Base-by-base conservation (phyloP, 805 yeast genomes). In the Lipomyces spencermartinsiae region DNA sequence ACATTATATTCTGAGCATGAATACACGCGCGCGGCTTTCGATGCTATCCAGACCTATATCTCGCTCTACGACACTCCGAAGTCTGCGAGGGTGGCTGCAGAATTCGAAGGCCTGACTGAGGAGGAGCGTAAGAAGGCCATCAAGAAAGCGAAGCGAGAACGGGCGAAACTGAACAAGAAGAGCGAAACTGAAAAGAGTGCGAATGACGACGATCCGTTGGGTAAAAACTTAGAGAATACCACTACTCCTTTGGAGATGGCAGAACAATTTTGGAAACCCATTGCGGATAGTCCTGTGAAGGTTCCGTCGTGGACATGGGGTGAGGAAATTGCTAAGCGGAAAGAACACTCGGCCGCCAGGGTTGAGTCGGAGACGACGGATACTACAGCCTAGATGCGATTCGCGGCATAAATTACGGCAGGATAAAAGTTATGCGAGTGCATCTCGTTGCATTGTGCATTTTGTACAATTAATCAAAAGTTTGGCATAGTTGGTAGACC, bases 21-120 rank as follows among this genome's bases (percentile, higher is more conserved):
- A 22, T 84, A 90, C 62, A 92, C 86, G 75, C 81, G 85, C n/a
- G 85, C 95, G 64, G 91, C 91, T 67, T 78, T 80, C 58, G 96
- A 95, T 0, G 85, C 92, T 46, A 79, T 88, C 34, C 79, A 82
- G 22, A 77, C 91, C 49, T 86, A 88, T 72, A 80, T 89, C 61
- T 84, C 83, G 14, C 62, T 78, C 33, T 74, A 67, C 35, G 76
- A 78, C 39, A 60, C 61, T n/a, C 70, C 72, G 31, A 66, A 71
- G 43, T 67, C 63, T 0, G 70, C 62, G 39, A 55, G 53, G 61
- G 68, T 29, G 58, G 69, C 59, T 61, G 66, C 51, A 63, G 76
- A 71, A 35, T 53, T 68, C 14, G 78, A 74, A 33, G 78, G 76
- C 2, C 59, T 76, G 31, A 73, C 67, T 61, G 80, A 77, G 58